These are phyloP conservation scores for Asterionellopsis glacialis DNA, from an alignment of 108 stramenopile genomes.

Conservation along the genomic window DNA sequence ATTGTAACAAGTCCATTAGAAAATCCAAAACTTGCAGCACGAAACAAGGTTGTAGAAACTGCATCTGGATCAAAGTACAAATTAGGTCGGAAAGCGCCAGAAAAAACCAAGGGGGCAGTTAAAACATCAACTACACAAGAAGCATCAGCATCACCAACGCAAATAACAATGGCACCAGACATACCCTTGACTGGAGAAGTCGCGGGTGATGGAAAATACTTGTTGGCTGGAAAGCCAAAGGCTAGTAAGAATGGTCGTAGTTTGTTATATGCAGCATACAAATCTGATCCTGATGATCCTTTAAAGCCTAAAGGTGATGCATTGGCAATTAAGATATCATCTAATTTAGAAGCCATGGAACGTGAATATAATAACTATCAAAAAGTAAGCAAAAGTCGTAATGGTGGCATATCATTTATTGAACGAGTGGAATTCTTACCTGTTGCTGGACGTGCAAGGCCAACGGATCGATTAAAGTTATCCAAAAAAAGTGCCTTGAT, in stretches of 20 bases:
- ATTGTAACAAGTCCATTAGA: slow-evolving; percentile 69
- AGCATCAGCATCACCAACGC: neutral
- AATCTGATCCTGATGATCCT: slow-evolving; percentile 25
- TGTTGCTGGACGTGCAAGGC: slow-evolving; percentile 31
- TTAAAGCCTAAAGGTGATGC: slow-evolving; percentile 28
- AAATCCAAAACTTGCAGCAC: slow-evolving; percentile 33
- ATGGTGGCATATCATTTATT: slow-evolving; percentile 8
- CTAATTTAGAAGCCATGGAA: slow-evolving; percentile 63
- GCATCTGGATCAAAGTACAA: slow-evolving; percentile 70
- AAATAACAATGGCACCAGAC: neutral
- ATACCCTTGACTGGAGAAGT: neutral
- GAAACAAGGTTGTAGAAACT: slow-evolving; percentile 52
- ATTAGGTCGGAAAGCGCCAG: slow-evolving; percentile 34
- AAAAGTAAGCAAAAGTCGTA: slow-evolving; percentile 61
- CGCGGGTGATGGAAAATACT: slow-evolving; percentile 34
- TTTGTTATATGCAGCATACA: slow-evolving; percentile 40
- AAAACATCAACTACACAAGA: neutral
- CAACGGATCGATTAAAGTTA: slow-evolving; percentile 22
- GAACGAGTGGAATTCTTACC: slow-evolving; percentile 50
- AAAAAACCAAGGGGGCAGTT: neutral
- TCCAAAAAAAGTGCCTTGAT: slow-evolving; percentile 68
- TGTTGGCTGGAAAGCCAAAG: slow-evolving; percentile 44
- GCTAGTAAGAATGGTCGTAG: slow-evolving; percentile 56
- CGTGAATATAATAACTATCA: slow-evolving; percentile 78
- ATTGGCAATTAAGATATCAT: slow-evolving; percentile 43